Percentiles rank a stretch among this genome's conserved stretches.
Evolutionary conservation across 139 green algal genomes (phyloP).

Genomic region (Coccomyxa sp.): DNA sequence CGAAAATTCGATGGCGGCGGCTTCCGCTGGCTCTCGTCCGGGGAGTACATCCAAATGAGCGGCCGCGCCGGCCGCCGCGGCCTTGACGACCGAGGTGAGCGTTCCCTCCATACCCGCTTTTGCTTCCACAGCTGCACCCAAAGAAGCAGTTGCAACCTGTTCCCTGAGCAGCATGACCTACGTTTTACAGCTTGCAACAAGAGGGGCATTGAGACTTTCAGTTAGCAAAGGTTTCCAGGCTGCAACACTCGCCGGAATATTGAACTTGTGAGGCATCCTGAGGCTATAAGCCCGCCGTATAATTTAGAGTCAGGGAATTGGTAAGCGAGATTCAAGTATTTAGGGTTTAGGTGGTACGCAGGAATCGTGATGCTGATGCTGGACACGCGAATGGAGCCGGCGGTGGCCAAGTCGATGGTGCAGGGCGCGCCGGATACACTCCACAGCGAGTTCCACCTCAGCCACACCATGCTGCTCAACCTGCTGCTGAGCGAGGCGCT

Average conservation of each 20-base stretch:
- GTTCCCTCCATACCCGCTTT: too few species aligned
- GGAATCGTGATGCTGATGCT: constrained; percentile 86
- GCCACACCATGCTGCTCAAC: constrained; percentile 81
- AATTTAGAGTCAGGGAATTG: too few species aligned
- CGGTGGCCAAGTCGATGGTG: constrained; percentile 72
- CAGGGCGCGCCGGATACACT: constrained; percentile 68
- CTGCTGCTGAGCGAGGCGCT: constrained; percentile 56
- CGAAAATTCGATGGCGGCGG: constrained; percentile 75
- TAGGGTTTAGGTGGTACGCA: constrained; percentile 28
- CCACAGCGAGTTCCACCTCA: constrained; percentile 69
- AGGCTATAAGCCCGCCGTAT: too few species aligned
- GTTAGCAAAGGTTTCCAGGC: too few species aligned
- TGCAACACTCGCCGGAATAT: too few species aligned
- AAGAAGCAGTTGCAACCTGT: neutral
- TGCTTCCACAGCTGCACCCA: neutral
- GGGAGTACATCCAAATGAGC: constrained; percentile 88
- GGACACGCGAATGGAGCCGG: constrained; percentile 75
- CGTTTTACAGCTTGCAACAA: neutral
- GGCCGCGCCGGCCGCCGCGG: constrained; percentile 72
- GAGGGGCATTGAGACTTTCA: neutral
- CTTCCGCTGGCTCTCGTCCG: constrained; percentile 56
- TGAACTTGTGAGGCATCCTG: too few species aligned
- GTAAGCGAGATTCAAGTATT: too few species aligned
- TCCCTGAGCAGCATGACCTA: neutral
- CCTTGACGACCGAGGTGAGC: constrained; percentile 57